phyloP scores from a whole-genome alignment of 108 stramenopile genomes.

The Aurantiochytrium sp. region DNA sequence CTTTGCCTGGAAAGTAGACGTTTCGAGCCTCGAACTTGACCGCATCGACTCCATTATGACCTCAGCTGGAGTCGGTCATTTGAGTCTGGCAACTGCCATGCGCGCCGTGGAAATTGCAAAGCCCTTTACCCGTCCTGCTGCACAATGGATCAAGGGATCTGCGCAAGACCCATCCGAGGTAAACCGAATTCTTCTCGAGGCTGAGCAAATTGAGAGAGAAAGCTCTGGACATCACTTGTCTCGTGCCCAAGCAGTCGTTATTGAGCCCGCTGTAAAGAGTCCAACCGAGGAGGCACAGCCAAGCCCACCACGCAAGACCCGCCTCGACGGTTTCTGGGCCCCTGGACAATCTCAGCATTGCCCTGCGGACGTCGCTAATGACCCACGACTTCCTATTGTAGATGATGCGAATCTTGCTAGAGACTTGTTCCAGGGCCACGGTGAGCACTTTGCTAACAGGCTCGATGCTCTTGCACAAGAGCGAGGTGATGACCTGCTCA shows the following conservation, averaged over 20 bases:
- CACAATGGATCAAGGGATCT: neutral
- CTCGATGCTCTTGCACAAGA: neutral
- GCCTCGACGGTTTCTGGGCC: no score
- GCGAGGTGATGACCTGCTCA: neutral
- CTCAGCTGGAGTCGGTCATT: neutral
- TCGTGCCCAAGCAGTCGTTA: neutral
- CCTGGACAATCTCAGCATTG: no score
- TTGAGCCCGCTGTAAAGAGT: neutral
- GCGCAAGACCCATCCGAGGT: neutral
- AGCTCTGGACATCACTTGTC: neutral
- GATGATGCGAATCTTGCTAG: neutral
- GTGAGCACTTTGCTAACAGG: neutral
- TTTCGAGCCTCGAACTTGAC: neutral
- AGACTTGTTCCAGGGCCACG: neutral
- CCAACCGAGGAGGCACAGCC: neutral
- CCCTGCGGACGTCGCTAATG: no score
- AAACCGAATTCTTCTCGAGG: neutral
- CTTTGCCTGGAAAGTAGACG: neutral
- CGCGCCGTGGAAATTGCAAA: neutral
- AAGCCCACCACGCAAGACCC: neutral
- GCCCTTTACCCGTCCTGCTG: neutral
- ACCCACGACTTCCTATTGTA: neutral
- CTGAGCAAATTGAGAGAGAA: neutral
- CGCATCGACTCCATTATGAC: neutral
- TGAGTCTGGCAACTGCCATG: neutral